Evolutionary conservation across 1,284 basidiomycete genomes (phyloP).

Genomic region (Ustilago vetiveriae): DNA sequence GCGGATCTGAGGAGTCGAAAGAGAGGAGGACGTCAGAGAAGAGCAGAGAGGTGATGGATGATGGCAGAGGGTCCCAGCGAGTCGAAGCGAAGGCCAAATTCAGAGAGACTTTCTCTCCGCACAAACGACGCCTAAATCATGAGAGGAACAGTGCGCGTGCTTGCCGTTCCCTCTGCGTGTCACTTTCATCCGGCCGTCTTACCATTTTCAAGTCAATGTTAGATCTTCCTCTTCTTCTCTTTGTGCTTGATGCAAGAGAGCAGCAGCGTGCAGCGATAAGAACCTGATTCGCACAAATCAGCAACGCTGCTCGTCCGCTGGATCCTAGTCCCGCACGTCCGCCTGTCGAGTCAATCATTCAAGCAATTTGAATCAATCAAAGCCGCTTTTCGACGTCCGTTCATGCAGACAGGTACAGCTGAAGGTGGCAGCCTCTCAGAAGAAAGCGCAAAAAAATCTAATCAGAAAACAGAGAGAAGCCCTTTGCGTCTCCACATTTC

Average conservation of each 20-base stretch:
- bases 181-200: no score
- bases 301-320: not conserved
- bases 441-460: not conserved
- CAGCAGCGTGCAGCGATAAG: not conserved
- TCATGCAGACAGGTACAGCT: no score
- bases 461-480: no score
- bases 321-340: no score
- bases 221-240: no score
- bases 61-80: not conserved
- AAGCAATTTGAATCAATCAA: no score
- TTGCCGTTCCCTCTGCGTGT: not conserved
- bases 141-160: not conserved
- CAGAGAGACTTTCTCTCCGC: not conserved
- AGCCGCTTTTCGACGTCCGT: not conserved
- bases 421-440: not conserved
- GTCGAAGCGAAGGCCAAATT: not conserved
- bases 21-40: no score
- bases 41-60: no score
- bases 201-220: no score
- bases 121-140: not conserved
- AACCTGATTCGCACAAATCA: not conserved
- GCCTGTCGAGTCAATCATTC: not conserved
- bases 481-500: slow-evolving; percentile 13
- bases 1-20: no score
- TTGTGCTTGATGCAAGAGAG: no score